Conservation (phyloP, 2,329 filamentous ascomycete genomes). For the Neonectria hederae region DNA sequence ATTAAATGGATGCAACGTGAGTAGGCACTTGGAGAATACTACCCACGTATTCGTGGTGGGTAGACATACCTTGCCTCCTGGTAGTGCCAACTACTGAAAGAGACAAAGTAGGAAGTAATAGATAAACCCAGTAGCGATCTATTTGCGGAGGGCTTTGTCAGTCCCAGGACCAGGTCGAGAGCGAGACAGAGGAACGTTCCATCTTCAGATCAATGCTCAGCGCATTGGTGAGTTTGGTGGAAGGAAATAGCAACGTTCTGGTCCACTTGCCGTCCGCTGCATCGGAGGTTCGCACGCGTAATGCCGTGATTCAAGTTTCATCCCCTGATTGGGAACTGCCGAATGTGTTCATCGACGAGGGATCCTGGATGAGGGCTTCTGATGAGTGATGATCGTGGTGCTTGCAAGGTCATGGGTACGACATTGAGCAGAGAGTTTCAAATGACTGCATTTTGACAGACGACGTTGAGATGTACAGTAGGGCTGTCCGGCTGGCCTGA, state of each 20-base stretch:
- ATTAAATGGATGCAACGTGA: not conserved
- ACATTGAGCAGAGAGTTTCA: slow-evolving; percentile 7
- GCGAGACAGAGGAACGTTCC: slow-evolving; percentile 5
- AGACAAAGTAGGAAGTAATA: slow-evolving; percentile 11
- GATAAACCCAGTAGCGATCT: slow-evolving; percentile 1
- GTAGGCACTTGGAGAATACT: not conserved
- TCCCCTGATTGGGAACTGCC: slow-evolving; percentile 17
- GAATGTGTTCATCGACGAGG: slow-evolving; percentile 21
- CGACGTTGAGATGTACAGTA: slow-evolving; percentile 20
- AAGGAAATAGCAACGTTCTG: slow-evolving; percentile 11
- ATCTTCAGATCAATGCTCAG: slow-evolving; percentile 26
- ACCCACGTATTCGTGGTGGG: not conserved
- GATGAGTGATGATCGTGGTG: slow-evolving; percentile 8
- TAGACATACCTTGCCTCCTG: not conserved
- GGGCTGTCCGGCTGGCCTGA: slow-evolving; percentile 9
- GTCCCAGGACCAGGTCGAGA: not conserved
- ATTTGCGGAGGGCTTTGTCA: slow-evolving; percentile 11
- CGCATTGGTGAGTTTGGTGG: slow-evolving; percentile 19
- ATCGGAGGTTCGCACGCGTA: slow-evolving; percentile 19
- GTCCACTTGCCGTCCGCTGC: slow-evolving; percentile 15
- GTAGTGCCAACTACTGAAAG: slow-evolving; percentile 3
- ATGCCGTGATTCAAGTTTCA: slow-evolving; percentile 17
- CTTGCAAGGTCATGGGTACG: slow-evolving; percentile 16
- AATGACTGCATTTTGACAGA: slow-evolving; percentile 20
- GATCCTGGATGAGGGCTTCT: slow-evolving; percentile 13